Percentiles rank a stretch among this genome's conserved stretches.
phyloP scores from a whole-genome alignment of 257 asterid genomes.

The Schizonepeta tenuifolia region DNA sequence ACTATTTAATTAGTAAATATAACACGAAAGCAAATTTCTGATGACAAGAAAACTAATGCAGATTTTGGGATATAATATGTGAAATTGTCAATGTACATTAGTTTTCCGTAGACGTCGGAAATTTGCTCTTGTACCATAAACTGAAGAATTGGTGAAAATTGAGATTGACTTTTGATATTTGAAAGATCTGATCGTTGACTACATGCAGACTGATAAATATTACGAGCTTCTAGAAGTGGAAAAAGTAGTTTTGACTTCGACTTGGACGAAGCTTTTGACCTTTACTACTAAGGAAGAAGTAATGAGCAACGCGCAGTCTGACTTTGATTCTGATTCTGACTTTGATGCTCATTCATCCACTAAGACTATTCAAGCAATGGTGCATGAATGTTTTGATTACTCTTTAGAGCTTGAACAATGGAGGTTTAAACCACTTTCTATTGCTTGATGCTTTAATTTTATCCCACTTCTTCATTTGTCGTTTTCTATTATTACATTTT shows the following conservation, averaged over 20 bases:
- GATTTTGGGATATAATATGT: too few relatives aligned
- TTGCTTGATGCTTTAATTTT: neutral
- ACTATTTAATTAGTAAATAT: too few relatives aligned
- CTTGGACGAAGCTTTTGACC: conserved; percentile 21
- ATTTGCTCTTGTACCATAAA: too few relatives aligned
- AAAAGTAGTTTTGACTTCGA: conserved; percentile 3
- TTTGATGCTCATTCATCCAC: neutral
- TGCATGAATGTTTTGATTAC: conserved; percentile 19
- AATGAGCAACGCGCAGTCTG: too few relatives aligned
- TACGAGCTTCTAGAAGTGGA: conserved; percentile 4
- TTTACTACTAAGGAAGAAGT: conserved; percentile 12
- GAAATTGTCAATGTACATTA: too few relatives aligned
- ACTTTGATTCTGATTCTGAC: neutral
- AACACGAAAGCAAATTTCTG: too few relatives aligned
- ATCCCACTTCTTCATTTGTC: too few relatives aligned
- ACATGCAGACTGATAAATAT: neutral
- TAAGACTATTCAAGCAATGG: conserved; percentile 24
- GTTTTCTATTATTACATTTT: neutral
- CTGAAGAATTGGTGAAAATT: too few relatives aligned
- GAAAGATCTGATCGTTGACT: neutral
- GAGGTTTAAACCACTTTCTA: conserved; percentile 16
- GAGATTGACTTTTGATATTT: too few relatives aligned
- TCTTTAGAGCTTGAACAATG: conserved; percentile 22
- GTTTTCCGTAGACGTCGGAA: too few relatives aligned
- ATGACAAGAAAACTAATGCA: neutral